These are phyloP conservation scores for Aureobasidium uvarum DNA, from an alignment of 2,329 filamentous ascomycete species.

Conservation along the genomic window DNA sequence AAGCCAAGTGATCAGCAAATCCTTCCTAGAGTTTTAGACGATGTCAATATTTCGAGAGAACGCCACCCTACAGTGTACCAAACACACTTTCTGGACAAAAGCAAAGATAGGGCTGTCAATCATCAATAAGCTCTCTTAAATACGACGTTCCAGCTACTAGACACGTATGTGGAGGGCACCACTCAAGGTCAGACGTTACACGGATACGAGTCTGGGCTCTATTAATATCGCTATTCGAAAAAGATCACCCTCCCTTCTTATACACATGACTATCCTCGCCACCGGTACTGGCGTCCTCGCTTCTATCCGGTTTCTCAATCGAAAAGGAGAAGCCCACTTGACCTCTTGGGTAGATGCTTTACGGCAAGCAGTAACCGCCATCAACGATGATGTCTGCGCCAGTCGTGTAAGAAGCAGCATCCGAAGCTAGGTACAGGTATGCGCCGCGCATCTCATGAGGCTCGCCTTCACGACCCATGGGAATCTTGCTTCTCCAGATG, in stretches of 20 bases:
- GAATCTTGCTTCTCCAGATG: conserved; percentile 72
- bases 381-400: conserved; percentile 66
- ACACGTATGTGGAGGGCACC: neutral
- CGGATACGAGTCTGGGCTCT: conserved; percentile 16
- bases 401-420: conserved; percentile 80
- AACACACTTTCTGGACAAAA: neutral
- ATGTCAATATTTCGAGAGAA: neutral
- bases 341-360: neutral
- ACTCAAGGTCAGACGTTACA: neutral
- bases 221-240: conserved; percentile 19
- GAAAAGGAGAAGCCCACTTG: neutral
- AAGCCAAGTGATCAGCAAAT: conserved; percentile 2
- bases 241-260: neutral
- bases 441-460: conserved; percentile 76
- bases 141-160: conserved; percentile 1
- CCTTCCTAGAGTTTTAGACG: neutral
- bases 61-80: neutral
- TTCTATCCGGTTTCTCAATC: neutral
- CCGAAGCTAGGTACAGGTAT: conserved; percentile 76
- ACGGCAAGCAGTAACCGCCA: conserved; percentile 29
- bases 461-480: conserved; percentile 70
- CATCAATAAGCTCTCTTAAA: neutral
- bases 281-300: neutral
- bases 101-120: neutral
- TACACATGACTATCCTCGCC: neutral